Percentiles rank a stretch among this genome's conserved stretches.
phyloP scores from a whole-genome alignment of 139 green algal species.

The Tetradesmus lagerheimii region DNA sequence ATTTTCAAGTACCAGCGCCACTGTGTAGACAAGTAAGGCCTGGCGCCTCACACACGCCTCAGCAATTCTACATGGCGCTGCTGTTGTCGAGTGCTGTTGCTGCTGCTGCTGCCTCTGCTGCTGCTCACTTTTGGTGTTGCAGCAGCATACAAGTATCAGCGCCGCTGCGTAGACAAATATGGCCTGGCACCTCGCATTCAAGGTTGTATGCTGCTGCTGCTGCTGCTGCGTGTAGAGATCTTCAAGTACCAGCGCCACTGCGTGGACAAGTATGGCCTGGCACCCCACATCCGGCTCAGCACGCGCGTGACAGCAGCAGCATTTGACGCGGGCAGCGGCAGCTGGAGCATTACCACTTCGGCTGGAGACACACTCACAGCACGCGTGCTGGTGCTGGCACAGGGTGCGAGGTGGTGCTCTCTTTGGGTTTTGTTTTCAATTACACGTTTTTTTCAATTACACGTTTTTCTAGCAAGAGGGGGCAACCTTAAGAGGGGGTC shows the following conservation, averaged over 20 bases:
- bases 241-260: conserved; percentile 30
- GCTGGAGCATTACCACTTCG: background rate
- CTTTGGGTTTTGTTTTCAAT: too few species aligned
- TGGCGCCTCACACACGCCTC: background rate
- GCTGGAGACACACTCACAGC: background rate
- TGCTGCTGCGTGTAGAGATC: conserved; percentile 39
- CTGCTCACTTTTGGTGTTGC: background rate
- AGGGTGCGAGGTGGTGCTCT: too few species aligned
- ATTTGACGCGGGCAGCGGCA: background rate
- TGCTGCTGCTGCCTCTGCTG: background rate
- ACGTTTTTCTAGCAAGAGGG: too few species aligned
- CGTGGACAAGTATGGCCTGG: conserved; percentile 10
- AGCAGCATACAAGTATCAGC: conserved; percentile 20
- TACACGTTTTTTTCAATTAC: too few species aligned
- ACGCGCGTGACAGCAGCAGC: conserved; percentile 3
- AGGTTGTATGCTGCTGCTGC: too few species aligned
- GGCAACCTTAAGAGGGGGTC: too few species aligned
- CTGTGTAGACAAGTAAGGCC: conserved; percentile 24
- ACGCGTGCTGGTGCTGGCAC: conserved; percentile 9
- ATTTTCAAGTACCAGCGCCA: conserved; percentile 33
- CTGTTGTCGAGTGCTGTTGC: background rate
- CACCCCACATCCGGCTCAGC: background rate
- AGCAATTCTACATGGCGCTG: background rate
- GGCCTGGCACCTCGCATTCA: background rate
- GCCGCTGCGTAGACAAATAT: conserved; percentile 23